phyloP scores from a whole-genome alignment of 345 rosid species.

The Turnera subulata region DNA sequence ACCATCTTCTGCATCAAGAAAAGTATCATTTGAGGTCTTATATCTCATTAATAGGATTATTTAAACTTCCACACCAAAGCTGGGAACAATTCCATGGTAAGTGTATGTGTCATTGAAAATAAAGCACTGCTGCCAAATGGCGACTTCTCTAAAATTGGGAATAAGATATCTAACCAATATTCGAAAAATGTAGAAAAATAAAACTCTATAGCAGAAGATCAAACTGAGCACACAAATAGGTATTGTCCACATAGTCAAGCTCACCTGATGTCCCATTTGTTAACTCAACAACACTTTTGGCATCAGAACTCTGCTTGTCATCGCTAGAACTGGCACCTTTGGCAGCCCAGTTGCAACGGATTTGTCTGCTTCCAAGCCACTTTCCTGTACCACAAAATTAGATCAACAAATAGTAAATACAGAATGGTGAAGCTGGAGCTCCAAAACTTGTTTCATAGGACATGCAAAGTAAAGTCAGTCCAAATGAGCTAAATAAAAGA shows the following conservation, averaged over 20 bases:
- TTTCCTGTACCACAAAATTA: constrained; percentile 41
- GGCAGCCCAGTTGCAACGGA: constrained; percentile 96
- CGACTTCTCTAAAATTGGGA: no score
- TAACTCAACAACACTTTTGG: constrained; percentile 76
- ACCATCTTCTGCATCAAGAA: constrained; percentile 63
- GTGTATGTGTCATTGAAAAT: no score
- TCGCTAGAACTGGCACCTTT: constrained; percentile 77
- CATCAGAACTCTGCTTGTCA: constrained; percentile 76
- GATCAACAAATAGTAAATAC: neutral
- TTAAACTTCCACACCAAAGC: no score
- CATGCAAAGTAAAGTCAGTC: no score
- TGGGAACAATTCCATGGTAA: no score
- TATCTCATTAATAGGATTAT: no score
- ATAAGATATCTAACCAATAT: neutral
- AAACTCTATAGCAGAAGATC: neutral
- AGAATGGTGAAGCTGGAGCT: no score
- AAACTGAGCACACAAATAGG: neutral
- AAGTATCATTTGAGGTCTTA: neutral
- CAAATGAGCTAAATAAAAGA: no score
- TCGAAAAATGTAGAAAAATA: neutral
- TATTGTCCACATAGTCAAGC: neutral
- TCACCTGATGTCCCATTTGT: constrained; percentile 83
- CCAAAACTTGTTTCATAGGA: no score
- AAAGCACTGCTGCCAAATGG: no score
- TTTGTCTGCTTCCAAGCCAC: constrained; percentile 96